Evolutionary conservation across 305 asterid genomes (phyloP), one percentile per base, ranked within the genome.

Genomic region (Ajuga reptans): DNA sequence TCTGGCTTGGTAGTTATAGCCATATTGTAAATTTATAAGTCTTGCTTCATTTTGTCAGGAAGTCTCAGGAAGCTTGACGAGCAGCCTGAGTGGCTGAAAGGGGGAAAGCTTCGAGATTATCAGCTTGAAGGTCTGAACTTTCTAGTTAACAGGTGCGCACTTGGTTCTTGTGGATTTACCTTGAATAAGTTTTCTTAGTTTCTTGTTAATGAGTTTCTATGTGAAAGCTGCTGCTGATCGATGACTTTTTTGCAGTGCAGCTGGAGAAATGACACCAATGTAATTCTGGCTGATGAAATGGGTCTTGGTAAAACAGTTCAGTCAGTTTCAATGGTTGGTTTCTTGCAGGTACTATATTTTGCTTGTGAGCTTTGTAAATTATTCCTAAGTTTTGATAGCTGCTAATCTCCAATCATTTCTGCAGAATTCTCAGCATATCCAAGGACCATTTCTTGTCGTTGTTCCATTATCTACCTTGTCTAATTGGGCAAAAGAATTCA

Each of bases 221-320:
- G 15, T 43, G 33, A 51, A 65, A 70, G 61, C 24, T 64, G 64
- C 78, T 90, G 61, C 86, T 86, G 88, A 87, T 70, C 85, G 69
- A 58, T 81, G 81, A 64, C 78, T 78, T 84, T 77, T 81, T 81
- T 77, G 78, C 84, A 82, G 85, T 77, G 63, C 87, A 95, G 99
- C 87, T 95, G 99, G 99, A 89, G 92, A 85, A 95, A 95, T 79
- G 98, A 95, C 74, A 91, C 98, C 34, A 95, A 91, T 85, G 99
- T 95, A 37, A 95, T 95, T 78, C 82, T 95, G 80, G 99, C 97
- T 74, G 98, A 95, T 85, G 98, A 95, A 83, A 95, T 91, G 99
- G 99, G 99, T 68, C 96, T 95, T 59, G 99, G 98, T 64, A 95
- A 95, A 84, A 95, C 99, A 74, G 96, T 95, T 66, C 98, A 95